Base-by-base conservation (phyloP, 257 asterid species). In the Rauvolfia tetraphylla region DNA sequence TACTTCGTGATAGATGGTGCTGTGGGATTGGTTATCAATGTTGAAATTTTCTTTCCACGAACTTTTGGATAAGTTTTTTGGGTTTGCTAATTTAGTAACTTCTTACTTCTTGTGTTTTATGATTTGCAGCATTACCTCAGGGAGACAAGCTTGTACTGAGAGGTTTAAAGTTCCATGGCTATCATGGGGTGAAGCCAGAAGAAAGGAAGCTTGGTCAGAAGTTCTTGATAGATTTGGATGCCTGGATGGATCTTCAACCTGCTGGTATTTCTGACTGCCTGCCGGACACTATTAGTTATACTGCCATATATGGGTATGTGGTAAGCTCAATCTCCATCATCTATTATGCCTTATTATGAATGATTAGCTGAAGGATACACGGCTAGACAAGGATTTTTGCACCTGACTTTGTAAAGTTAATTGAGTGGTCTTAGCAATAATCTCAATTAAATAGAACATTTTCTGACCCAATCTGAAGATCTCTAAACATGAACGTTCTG, bases 111-210 rank as follows among this genome's bases (percentile, higher is more conserved):
- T 38, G 49, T 39, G 29, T 14, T 31, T 65, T 65, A 20, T 67
- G 25, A 38, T 51, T 36, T 20, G 51, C 72, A 67, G 72, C 51
- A 67, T 36, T 22, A 18, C 1, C 23, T 39, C 72, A 22, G 72
- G 97, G 95, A 72, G 98, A 95, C 88, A 95, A 95, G 85, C 96
- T 95, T 66, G 95, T 95, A 11, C 74, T 95, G 3, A 88, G 97
- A 85, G 97, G 98, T 54, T 81, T 95, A 39, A 89, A 84, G 86
- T 95, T 95, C 88, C 98, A 92, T 42, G 98, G 98, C 31, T 95
- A 75, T 87, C 98, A 95, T 57, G 98, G 98, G 54, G 98, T 90
- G 80, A 86, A 89, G 87, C 92, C 85, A 14, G 97, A 92, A 84
- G 98, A 95, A 71, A 89, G 81, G 82, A 88, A 76, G 74, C 84